Conservation (phyloP, 805 yeast species). For the Zygoascus flipseniorum region DNA sequence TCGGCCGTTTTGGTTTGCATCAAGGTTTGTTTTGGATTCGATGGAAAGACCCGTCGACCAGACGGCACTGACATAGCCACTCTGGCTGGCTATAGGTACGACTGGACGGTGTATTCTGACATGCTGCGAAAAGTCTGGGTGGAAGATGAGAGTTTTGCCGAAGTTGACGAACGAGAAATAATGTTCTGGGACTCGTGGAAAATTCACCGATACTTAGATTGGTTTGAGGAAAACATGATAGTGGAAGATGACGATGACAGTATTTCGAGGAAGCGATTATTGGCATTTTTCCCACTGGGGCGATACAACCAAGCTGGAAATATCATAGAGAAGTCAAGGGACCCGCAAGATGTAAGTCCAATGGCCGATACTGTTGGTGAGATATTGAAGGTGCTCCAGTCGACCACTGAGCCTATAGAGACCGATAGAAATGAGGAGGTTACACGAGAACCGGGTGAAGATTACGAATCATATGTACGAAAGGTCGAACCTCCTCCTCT, state of each 20-base stretch:
- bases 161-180: conserved; percentile 30
- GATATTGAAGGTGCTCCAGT: conserved; percentile 5
- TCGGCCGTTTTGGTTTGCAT: conserved; percentile 8
- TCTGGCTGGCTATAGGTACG: conserved; percentile 14
- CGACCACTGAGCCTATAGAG: conserved; percentile 1
- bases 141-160: conserved; percentile 17
- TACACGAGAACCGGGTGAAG: conserved; percentile 1
- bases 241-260: not conserved
- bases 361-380: conserved; percentile 10
- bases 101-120: conserved; percentile 29
- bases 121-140: conserved; percentile 22
- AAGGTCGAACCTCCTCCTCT: conserved; percentile 4
- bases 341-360: not conserved
- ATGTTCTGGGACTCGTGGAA: conserved; percentile 41
- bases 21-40: conserved; percentile 20
- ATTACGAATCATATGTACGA: conserved; percentile 1
- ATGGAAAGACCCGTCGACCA: conserved; percentile 12
- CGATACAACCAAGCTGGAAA: conserved; percentile 5
- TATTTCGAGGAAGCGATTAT: conserved; percentile 10
- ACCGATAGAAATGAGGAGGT: not conserved
- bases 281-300: conserved; percentile 19
- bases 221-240: conserved; percentile 34
- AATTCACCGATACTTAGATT: conserved; percentile 40
- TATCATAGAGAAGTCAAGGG: not conserved
- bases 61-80: not conserved